Evolutionary conservation across 2,329 filamentous ascomycete genomes (phyloP).

Genomic region (Monilinia vaccinii-corymbosi): DNA sequence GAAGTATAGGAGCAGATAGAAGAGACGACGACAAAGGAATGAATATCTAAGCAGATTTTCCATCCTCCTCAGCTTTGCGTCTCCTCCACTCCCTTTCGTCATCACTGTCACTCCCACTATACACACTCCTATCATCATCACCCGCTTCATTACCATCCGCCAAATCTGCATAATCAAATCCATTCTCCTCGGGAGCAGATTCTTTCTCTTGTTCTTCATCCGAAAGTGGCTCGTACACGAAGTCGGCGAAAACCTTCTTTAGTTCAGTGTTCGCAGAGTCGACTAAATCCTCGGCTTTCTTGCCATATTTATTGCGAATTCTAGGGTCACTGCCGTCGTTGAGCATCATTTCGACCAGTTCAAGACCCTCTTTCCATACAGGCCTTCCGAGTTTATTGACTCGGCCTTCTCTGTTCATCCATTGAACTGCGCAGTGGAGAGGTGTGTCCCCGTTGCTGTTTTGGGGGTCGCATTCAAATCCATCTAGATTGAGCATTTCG

Average conservation of each 20-base stretch:
- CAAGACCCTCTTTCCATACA: slow-evolving; percentile 53
- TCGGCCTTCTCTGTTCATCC: slow-evolving; percentile 56
- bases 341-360: slow-evolving; percentile 69
- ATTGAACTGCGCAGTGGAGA: slow-evolving; percentile 69
- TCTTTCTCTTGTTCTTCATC: no score
- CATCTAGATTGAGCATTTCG: slow-evolving; percentile 60
- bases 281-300: slow-evolving; percentile 62
- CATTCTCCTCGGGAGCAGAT: no score
- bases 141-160: slow-evolving; percentile 25
- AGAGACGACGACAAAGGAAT: no score
- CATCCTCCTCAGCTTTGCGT: no score
- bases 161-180: slow-evolving; percentile 14
- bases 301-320: slow-evolving; percentile 62
- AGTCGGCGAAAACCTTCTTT: no score
- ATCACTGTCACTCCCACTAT: slow-evolving; percentile 56
- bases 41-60: no score
- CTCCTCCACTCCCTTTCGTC: slow-evolving; percentile 47
- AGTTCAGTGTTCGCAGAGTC: no score
- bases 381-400: no score
- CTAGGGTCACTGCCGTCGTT: slow-evolving; percentile 63
- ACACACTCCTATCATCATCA: slow-evolving; percentile 42
- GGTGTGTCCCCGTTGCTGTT: slow-evolving; percentile 55
- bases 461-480: slow-evolving; percentile 31
- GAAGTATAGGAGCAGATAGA: not conserved
- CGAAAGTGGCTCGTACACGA: no score